Conservation (phyloP, 2,329 filamentous ascomycete genomes). For the Xylariaceae sp. region DNA sequence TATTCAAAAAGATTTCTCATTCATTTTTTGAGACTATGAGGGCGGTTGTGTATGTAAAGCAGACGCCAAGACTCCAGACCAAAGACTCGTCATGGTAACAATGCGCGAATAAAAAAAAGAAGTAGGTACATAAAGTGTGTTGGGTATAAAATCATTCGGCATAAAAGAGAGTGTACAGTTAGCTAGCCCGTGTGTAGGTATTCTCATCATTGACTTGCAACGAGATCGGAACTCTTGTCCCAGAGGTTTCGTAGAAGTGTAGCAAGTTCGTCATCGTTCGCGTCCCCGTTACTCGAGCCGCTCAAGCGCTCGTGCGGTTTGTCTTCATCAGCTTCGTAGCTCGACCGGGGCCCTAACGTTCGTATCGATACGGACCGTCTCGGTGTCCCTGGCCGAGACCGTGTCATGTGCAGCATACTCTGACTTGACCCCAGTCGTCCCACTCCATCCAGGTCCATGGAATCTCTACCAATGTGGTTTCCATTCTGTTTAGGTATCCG, state of each 20-base stretch:
- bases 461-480: conserved; percentile 32
- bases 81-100: background rate
- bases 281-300: conserved; percentile 46
- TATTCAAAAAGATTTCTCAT: background rate
- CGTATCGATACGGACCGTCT: conserved; percentile 36
- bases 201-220: conserved; percentile 10
- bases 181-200: background rate
- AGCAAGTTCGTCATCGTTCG: conserved; percentile 44
- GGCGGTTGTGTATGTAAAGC: conserved; percentile 1
- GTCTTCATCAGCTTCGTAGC: conserved; percentile 44
- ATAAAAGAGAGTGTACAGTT: background rate
- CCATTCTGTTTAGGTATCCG: conserved; percentile 40
- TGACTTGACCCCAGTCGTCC: conserved; percentile 36
- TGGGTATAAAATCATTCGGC: conserved; percentile 6
- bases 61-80: background rate
- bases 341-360: conserved; percentile 39
- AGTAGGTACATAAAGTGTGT: background rate
- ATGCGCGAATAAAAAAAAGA: background rate
- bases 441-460: conserved; percentile 23
- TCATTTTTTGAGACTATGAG: background rate
- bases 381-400: conserved; percentile 31
- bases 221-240: conserved; percentile 16
- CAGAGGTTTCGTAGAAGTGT: conserved; percentile 16
- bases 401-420: conserved; percentile 34
- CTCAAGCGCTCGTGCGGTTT: conserved; percentile 41